Base-by-base conservation (phyloP, 2,329 filamentous ascomycete genomes). In the Lecanoromycetidae sp. region DNA sequence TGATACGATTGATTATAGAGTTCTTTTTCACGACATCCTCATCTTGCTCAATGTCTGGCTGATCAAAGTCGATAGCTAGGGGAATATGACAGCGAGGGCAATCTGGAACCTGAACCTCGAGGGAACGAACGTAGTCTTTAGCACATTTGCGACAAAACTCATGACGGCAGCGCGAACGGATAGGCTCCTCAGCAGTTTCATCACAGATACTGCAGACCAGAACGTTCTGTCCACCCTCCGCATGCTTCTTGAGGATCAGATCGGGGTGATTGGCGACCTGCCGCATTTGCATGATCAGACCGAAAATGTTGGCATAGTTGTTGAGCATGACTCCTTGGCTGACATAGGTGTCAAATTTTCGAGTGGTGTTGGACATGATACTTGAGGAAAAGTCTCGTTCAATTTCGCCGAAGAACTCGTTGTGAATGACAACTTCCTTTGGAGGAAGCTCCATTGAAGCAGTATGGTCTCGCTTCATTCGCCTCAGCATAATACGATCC, bases 241-340 rank as follows among this genome's bases (percentile, higher is more conserved):
- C 76, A 52, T 90, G 78, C 67, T 91, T 95, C 69, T 90, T 93
- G 52, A 96, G 67, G 40, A 98, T 84, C 29, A 98, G 67, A 66
- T 98, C 91, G 0, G 91, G 91, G 61, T 98, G 91, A 56, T 98
- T 91, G 6, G 91, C 87, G 22, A 95, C 86, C 67, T 98, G 91
- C 46, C 91, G 83, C 90, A 98, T 96, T 64, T 94, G 88, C 87
- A 96, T 96, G 60, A 98, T 95, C 46, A 98, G 75, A 60, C 88
- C 90, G 58, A 98, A 98, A 55, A 98, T 96, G 63, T 98, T 98
- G 68, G 91, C 91, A 57, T 96, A 96, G 61, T 95, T 94, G 71
- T 96, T 87, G 52, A 98, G 75, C 65, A 98, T 79, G 17, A 96
- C 90, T 68, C 87, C 88, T 54, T 87, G 85, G 15, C 87, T 83